Evolutionary conservation across 257 asterid genomes (phyloP), one percentile per base, ranked within the genome.

Genomic region (Nicotiana paniculata): DNA sequence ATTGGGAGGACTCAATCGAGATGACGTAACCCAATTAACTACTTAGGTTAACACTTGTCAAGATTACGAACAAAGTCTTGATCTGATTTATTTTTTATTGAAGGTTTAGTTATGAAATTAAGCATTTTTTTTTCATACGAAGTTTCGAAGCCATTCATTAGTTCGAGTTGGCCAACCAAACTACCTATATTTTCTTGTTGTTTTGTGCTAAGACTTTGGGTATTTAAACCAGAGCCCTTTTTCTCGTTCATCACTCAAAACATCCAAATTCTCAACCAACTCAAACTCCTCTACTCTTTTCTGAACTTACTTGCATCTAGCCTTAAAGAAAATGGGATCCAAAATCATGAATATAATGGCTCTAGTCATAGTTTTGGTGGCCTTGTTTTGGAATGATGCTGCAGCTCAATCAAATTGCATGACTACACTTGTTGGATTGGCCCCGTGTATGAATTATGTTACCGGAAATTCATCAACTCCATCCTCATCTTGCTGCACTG

Each of bases 381-480:
- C 75, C 58, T 43, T 82, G 11, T 57, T 85, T 35, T 75, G 79
- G 61, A 75, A 72, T 61, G 82, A 85, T 59, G 83, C 83, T 37
- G 28, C 32, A 17, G 93, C 89, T 12, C 93, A 91, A 61, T 82
- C 91, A 5, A 79, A 83, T 18, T 91, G 95, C 81, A 77, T 90
- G 8, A 84, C 85, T 69, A 77, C 87, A 59, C 79, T 91, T 43
- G 54, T 83, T 63, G 83, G 90, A 77, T 82, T 91, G 11, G 80
- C 91, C 11, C 81, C 93, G 11, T 91, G 95, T 74, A 70, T 91
- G 74, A 89, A 67, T 59, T 91, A 84, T 68, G 90, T 88, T 2
- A 74, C 90, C 0, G 95, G 95, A 12, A 91, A 89, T 39, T 30
- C 87, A 12, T 87, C 95, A 0, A 30, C 81, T 5, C 93, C 95